phyloP scores from a whole-genome alignment of 2,329 filamentous ascomycete species.

The Aspergillus persii region DNA sequence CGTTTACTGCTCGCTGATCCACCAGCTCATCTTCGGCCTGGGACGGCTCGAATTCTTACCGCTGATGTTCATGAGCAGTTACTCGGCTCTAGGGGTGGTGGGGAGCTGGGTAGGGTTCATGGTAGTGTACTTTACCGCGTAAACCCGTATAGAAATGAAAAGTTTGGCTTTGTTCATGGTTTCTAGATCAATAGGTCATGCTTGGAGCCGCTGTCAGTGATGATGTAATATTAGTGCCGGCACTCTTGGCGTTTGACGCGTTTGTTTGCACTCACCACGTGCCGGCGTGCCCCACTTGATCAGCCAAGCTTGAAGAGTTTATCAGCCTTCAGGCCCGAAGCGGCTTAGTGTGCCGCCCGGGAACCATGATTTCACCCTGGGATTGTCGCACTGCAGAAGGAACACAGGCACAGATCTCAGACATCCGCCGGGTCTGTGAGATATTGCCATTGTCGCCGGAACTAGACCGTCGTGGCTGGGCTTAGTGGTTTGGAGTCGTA shows the following conservation, averaged over 20 bases:
- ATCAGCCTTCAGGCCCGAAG: constrained; percentile 14
- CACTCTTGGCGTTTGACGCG: constrained; percentile 11
- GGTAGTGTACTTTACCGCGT: constrained; percentile 77
- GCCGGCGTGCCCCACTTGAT: constrained; percentile 18
- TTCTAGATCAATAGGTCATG: not conserved
- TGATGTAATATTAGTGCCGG: constrained; percentile 15
- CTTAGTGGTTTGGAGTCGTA: not conserved
- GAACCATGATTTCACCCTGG: constrained; percentile 17
- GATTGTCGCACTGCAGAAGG: constrained; percentile 14
- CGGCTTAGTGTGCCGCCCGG: constrained; percentile 6
- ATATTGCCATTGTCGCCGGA: not conserved
- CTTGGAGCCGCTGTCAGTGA: not conserved
- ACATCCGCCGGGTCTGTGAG: not conserved
- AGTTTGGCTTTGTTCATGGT: not conserved
- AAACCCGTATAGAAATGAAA: constrained; percentile 7
- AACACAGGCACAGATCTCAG: not conserved
- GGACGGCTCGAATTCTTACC: constrained; percentile 78
- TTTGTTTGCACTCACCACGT: constrained; percentile 23
- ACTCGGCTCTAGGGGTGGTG: constrained; percentile 89
- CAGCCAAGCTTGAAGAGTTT: constrained; percentile 19
- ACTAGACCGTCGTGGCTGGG: not conserved
- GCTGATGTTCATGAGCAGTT: constrained; percentile 95
- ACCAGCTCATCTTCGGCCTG: constrained; percentile 78
- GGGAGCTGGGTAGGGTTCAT: constrained; percentile 94
- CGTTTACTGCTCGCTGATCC: constrained; percentile 79